Base-by-base conservation (phyloP, 257 asterid species). In the Capsicum chinense region DNA sequence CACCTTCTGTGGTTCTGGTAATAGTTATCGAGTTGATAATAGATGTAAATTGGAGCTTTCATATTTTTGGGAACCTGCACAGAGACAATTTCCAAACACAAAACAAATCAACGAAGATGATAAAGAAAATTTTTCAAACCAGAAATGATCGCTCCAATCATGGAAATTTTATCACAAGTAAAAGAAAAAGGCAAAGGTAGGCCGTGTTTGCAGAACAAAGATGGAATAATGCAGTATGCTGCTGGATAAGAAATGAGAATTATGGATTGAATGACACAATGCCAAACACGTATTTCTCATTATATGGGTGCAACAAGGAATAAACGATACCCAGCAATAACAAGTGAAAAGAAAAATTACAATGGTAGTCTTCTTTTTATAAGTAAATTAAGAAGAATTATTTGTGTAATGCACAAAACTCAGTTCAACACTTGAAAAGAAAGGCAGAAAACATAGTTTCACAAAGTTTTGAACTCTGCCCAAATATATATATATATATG, bases 1-100 rank as follows among this genome's bases (percentile, higher is more conserved):
- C 85, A 92, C 98, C 98, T 90, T 81, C 95, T 89, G 86, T 94
- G 97, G 86, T 94, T 94, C 90, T 94, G 98, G 87, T 92, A 94
- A 92, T 90, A 91, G 87, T 91, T 92, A 86, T 94, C 97, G 63
- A 94, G 97, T 90, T 94, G 97, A 91, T 94, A 94, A 85, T 94
- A 94, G 80, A 94, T 47, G 74, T 87, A 89, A 82, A 92, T 91
- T 83, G 98, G 98, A 89, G 94, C 93, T 87, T 88, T 92, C 98
- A 94, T 92, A 79, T 86, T 78, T 85, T 91, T 88, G 76, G 87
- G 92, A 80, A 92, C 90, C 95, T 94, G 84, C 44, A 85, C 26
- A 86, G n/a, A 76, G 62, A 44, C 57, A 26, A 82, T 59, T 26
- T 57, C 52, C 79, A 70, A 85, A 64, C 82, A 68, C 35, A 74